Percentiles rank a stretch among this genome's conserved stretches.
Evolutionary conservation across 345 rosid species (phyloP).

Genomic region (Lepidium didymum): DNA sequence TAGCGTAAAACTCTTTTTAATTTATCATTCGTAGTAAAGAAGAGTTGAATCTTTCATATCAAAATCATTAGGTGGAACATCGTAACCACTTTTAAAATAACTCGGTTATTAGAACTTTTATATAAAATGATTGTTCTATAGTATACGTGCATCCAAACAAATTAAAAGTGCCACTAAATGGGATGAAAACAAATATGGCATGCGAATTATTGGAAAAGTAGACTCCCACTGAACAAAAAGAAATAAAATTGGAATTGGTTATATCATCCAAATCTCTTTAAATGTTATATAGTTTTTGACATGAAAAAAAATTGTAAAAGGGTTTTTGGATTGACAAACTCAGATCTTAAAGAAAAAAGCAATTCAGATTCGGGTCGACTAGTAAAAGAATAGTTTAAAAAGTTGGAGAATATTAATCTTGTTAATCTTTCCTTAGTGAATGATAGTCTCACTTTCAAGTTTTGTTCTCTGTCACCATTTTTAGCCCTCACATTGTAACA

Average conservation of each 20-base stretch:
- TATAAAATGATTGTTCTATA: background rate
- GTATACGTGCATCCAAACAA: background rate
- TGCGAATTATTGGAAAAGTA: background rate
- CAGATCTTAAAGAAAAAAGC: background rate
- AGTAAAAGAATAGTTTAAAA: no score
- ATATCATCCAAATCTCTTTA: background rate
- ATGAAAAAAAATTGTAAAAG: background rate
- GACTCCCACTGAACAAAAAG: background rate
- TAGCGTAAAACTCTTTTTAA: no score
- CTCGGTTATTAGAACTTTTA: no score
- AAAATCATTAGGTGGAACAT: no score
- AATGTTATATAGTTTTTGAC: background rate
- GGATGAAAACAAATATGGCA: background rate
- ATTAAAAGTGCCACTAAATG: background rate
- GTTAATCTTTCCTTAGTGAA: conserved; percentile 10
- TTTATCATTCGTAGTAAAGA: no score
- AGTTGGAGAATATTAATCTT: conserved; percentile 10
- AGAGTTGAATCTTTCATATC: no score
- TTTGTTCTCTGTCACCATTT: background rate
- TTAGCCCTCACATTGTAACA: conserved; percentile 10
- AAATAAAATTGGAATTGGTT: background rate
- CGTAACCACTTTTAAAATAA: no score
- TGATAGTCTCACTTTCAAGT: background rate
- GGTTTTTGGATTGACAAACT: background rate
- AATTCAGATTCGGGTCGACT: conserved; percentile 1